These are phyloP conservation scores for Pestalotiopsis sp. DNA, from an alignment of 2,329 filamentous ascomycete species.

Conservation along the genomic window DNA sequence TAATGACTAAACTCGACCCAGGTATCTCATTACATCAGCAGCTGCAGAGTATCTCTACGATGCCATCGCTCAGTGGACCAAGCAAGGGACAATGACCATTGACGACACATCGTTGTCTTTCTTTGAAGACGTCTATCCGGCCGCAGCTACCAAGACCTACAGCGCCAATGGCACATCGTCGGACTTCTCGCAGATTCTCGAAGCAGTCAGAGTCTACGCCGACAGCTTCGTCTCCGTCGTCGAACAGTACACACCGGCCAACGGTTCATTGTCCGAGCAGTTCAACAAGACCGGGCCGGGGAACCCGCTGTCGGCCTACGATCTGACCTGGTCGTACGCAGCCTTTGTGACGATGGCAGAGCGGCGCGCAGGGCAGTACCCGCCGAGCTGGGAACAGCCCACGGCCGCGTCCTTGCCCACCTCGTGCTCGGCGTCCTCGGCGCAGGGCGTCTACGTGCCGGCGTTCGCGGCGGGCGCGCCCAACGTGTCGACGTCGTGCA, in stretches of 20 bases:
- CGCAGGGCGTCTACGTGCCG: slow-evolving; percentile 33
- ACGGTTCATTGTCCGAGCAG: slow-evolving; percentile 52
- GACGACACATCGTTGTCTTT: slow-evolving; percentile 55
- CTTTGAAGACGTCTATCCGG: slow-evolving; percentile 54
- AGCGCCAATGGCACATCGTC: slow-evolving; percentile 32
- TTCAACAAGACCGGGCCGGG: slow-evolving; percentile 42
- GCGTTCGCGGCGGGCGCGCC: slow-evolving; percentile 38
- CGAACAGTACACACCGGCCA: slow-evolving; percentile 47
- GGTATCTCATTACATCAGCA: slow-evolving; percentile 54
- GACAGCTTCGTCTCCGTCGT: slow-evolving; percentile 55
- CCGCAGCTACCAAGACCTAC: slow-evolving; percentile 50
- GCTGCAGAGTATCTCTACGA: slow-evolving; percentile 62
- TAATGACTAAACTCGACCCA: slow-evolving; percentile 13
- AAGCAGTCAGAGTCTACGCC: slow-evolving; percentile 53
- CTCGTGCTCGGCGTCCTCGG: slow-evolving; percentile 26
- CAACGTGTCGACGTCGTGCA: slow-evolving; percentile 32
- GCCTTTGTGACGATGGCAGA: slow-evolving; percentile 52
- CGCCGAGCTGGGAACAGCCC: slow-evolving; percentile 29
- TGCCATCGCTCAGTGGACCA: slow-evolving; percentile 56
- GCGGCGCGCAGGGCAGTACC: slow-evolving; percentile 38
- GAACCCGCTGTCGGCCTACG: slow-evolving; percentile 44
- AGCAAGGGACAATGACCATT: slow-evolving; percentile 47
- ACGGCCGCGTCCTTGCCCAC: slow-evolving; percentile 25
- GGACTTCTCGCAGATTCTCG: slow-evolving; percentile 44
- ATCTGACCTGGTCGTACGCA: slow-evolving; percentile 75